Percentiles rank a stretch among this genome's conserved stretches.
These are phyloP conservation scores for Cyclocybe cylindracea DNA, from an alignment of 768 basidiomycete species.

Conservation along the genomic window DNA sequence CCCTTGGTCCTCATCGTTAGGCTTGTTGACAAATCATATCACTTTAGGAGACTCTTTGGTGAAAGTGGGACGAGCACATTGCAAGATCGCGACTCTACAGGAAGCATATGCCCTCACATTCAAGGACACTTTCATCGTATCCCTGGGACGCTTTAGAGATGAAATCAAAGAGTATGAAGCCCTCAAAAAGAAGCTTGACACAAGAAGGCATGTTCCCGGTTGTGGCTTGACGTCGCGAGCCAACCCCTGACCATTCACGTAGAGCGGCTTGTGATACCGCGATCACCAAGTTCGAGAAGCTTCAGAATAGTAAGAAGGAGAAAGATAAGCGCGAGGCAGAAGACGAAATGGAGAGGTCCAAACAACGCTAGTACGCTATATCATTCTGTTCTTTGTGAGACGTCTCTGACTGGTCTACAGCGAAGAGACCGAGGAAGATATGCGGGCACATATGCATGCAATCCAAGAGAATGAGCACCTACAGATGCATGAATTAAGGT, in stretches of 20 bases:
- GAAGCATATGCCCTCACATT: conserved; percentile 77
- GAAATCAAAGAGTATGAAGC: conserved; percentile 84
- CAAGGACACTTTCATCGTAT: conserved; percentile 69
- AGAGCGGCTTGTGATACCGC: conserved; percentile 83
- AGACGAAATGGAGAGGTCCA: conserved; percentile 74
- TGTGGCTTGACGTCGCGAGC: neutral
- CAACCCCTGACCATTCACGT: neutral
- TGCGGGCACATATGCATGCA: conserved; percentile 74
- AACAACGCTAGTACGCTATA: conserved; percentile 65
- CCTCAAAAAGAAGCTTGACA: conserved; percentile 85
- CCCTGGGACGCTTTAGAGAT: conserved; percentile 63
- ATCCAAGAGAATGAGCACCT: conserved; percentile 80
- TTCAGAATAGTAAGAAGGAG: conserved; percentile 75
- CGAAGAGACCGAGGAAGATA: conserved; percentile 85
- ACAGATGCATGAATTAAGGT: conserved; percentile 70
- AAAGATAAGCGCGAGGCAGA: conserved; percentile 80
- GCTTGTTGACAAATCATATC: neutral
- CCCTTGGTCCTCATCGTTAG: neutral
- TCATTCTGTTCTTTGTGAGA: neutral
- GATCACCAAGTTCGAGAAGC: conserved; percentile 64
- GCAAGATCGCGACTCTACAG: conserved; percentile 82
- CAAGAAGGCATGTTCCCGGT: conserved; percentile 59
- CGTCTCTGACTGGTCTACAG: conserved; percentile 39
- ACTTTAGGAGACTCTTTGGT: conserved; percentile 68
- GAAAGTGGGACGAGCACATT: conserved; percentile 80